phyloP scores from a whole-genome alignment of 1,284 basidiomycete genomes.

The Apiotrichum gracile region DNA sequence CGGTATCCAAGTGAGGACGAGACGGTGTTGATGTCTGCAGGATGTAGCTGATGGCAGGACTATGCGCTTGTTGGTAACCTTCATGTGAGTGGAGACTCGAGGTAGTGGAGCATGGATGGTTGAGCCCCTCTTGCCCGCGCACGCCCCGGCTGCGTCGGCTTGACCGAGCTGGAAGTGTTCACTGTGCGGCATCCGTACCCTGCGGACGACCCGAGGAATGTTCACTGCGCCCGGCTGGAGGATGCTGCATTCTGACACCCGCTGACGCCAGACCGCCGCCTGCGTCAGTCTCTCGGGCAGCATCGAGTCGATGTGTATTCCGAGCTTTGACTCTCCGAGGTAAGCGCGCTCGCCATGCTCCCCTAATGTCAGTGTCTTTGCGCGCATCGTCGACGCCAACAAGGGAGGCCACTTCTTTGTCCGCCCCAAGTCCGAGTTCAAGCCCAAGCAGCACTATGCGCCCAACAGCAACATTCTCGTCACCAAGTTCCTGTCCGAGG shows the following conservation, averaged over 20 bases:
- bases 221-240: too few species aligned
- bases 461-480: slow-evolving; percentile 81
- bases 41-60: slow-evolving; percentile 24
- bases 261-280: slow-evolving; percentile 42
- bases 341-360: slow-evolving; percentile 7
- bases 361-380: slow-evolving; percentile 56
- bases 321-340: slow-evolving; percentile 82
- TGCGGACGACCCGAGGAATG: too few species aligned
- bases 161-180: too few species aligned
- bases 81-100: slow-evolving; percentile 32
- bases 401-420: slow-evolving; percentile 91
- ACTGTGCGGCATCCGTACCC: too few species aligned
- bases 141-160: too few species aligned
- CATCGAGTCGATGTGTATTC: slow-evolving; percentile 75
- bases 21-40: too few species aligned
- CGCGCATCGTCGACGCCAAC: slow-evolving; percentile 53
- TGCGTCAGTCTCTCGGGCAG: slow-evolving; percentile 47
- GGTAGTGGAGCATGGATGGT: too few species aligned
- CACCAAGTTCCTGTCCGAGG: slow-evolving; percentile 79
- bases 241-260: neutral
- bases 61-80: slow-evolving; percentile 49
- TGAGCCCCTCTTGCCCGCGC: too few species aligned
- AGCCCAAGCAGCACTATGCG: slow-evolving; percentile 72
- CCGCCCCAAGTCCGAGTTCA: slow-evolving; percentile 52
- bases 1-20: slow-evolving; percentile 27